These are phyloP conservation scores for Kuraishia piskuri DNA, from an alignment of 805 yeast genomes.

Conservation along the genomic window DNA sequence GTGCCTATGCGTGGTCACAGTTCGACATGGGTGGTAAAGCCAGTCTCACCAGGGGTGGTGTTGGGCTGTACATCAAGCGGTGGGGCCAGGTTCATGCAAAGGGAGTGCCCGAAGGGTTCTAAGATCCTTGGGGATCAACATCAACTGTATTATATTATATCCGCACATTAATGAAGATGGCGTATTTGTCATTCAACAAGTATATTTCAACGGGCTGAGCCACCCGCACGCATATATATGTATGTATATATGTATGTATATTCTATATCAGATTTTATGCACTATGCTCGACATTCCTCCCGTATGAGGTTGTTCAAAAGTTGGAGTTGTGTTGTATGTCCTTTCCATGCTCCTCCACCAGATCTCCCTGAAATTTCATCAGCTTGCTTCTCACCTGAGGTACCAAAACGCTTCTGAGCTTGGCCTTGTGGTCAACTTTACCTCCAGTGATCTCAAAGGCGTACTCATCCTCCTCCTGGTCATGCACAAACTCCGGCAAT, in stretches of 20 bases:
- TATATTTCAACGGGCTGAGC: too few relatives aligned
- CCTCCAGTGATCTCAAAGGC: conserved; percentile 35
- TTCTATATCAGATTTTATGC: neutral
- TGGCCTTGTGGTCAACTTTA: conserved; percentile 25
- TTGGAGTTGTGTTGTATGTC: conserved; percentile 49
- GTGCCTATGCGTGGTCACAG: conserved; percentile 46
- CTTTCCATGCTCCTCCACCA: conserved; percentile 51
- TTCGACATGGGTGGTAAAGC: conserved; percentile 36
- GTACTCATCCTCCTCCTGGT: conserved; percentile 61
- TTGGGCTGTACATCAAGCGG: conserved; percentile 33
- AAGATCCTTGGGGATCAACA: conserved; percentile 19
- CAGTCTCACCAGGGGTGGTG: conserved; percentile 22
- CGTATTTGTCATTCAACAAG: neutral
- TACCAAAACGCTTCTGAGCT: conserved; percentile 37
- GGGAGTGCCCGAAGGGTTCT: conserved; percentile 90
- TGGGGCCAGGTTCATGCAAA: conserved; percentile 49
- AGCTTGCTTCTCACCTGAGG: conserved; percentile 44
- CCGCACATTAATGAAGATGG: neutral
- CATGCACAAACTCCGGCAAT: conserved; percentile 69
- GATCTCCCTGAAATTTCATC: conserved; percentile 51
- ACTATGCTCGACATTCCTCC: neutral
- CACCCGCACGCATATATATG: too few relatives aligned
- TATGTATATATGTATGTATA: too few relatives aligned
- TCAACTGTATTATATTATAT: neutral
- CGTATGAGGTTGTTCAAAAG: too few relatives aligned